phyloP scores from a whole-genome alignment of 2,329 filamentous ascomycete genomes.

The Clarireedia paspali region DNA sequence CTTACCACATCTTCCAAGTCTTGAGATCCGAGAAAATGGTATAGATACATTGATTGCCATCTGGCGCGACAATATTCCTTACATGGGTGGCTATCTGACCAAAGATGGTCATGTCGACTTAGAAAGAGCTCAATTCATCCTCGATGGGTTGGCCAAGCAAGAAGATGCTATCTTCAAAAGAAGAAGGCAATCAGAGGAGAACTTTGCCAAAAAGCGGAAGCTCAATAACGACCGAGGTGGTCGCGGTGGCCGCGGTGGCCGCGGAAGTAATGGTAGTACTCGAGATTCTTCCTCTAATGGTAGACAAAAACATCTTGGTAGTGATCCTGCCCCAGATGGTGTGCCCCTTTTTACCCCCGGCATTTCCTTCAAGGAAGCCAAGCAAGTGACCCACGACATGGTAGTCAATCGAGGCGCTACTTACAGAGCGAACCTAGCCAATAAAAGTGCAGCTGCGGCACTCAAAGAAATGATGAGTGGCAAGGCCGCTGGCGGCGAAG shows the following conservation, averaged over 20 bases:
- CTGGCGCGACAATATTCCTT: slow-evolving; percentile 85
- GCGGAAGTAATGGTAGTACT: slow-evolving; percentile 20
- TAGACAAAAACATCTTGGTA: slow-evolving; percentile 18
- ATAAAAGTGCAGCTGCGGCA: slow-evolving; percentile 88
- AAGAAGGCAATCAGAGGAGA: slow-evolving; percentile 78
- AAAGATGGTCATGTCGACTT: slow-evolving; percentile 91
- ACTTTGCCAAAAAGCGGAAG: slow-evolving; percentile 73
- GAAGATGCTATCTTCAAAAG: slow-evolving; percentile 90
- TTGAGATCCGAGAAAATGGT: slow-evolving; percentile 94
- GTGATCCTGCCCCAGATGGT: slow-evolving; percentile 31
- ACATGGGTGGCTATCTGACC: slow-evolving; percentile 93
- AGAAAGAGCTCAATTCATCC: slow-evolving; percentile 75
- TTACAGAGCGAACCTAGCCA: slow-evolving; percentile 68
- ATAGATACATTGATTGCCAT: slow-evolving; percentile 96
- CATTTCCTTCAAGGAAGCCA: slow-evolving; percentile 47
- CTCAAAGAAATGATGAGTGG: slow-evolving; percentile 66
- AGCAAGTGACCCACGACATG: slow-evolving; percentile 75
- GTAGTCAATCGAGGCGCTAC: slow-evolving; percentile 65
- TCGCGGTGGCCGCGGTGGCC: slow-evolving; percentile 30
- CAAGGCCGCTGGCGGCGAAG: slow-evolving; percentile 20
- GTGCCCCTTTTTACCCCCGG: slow-evolving; percentile 52
- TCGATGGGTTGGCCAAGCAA: slow-evolving; percentile 81
- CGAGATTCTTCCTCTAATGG: slow-evolving; percentile 25
- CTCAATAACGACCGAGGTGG: slow-evolving; percentile 50
- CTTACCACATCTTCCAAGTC: slow-evolving; percentile 88